Percentiles rank a stretch among this genome's conserved stretches.
Evolutionary conservation across 2,329 filamentous ascomycete genomes (phyloP).

Genomic region (Annulohypoxylon truncatum): DNA sequence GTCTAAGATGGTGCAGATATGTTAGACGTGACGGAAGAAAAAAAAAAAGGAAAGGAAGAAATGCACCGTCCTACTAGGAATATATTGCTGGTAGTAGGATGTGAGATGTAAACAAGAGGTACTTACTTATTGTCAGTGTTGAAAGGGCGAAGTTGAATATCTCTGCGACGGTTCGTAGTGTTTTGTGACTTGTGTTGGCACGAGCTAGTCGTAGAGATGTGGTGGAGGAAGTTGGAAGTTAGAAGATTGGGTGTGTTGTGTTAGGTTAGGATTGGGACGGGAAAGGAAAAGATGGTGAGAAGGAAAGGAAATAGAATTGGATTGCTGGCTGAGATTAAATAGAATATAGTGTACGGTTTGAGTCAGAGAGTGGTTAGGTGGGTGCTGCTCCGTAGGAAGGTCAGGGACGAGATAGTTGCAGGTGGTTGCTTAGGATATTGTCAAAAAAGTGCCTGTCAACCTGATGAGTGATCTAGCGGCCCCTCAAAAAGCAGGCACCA

Average conservation of each 20-base stretch:
- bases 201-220: neutral
- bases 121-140: neutral
- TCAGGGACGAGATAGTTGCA: neutral
- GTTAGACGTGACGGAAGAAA: neutral
- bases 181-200: neutral
- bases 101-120: neutral
- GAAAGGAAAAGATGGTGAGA: neutral
- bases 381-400: neutral
- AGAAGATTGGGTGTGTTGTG: neutral
- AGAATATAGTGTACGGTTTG: neutral
- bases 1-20: neutral
- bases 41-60: neutral
- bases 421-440: neutral
- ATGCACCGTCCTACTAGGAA: neutral
- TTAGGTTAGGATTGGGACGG: too few species aligned
- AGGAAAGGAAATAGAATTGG: neutral
- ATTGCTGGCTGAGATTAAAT: neutral
- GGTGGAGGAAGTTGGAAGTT: neutral
- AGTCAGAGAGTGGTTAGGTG: neutral
- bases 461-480: neutral
- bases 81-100: neutral
- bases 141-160: neutral
- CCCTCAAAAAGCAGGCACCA: neutral
- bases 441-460: neutral
- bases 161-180: neutral